Percentiles rank a stretch among this genome's conserved stretches.
phyloP scores from a whole-genome alignment of 495 filamentous ascomycete genomes.

The Melanomma pulvis-pyrius region DNA sequence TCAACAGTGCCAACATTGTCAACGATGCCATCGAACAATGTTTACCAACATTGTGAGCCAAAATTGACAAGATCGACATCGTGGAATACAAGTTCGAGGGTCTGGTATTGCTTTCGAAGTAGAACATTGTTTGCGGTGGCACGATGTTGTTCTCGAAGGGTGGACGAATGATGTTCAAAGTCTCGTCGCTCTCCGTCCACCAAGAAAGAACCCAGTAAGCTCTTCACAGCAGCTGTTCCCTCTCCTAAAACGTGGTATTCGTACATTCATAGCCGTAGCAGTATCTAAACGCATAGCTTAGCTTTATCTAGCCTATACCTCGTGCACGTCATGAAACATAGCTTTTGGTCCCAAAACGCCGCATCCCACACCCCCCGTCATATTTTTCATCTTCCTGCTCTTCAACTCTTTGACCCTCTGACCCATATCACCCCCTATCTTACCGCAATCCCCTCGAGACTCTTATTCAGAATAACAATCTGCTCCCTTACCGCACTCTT shows the following conservation, averaged over 20 bases:
- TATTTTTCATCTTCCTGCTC: no score
- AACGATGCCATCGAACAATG: not conserved
- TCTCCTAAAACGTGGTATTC: not conserved
- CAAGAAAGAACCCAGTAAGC: not conserved
- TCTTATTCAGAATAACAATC: conserved; percentile 68
- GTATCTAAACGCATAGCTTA: not conserved
- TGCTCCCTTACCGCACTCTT: conserved; percentile 74
- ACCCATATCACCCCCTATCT: not conserved
- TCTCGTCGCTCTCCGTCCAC: not conserved
- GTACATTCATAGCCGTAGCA: not conserved
- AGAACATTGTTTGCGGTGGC: no score
- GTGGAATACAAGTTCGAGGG: not conserved
- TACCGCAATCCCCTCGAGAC: conserved; percentile 38
- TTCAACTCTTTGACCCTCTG: not conserved
- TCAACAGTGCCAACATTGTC: not conserved
- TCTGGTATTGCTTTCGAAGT: not conserved
- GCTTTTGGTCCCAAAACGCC: not conserved
- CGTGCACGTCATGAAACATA: not conserved
- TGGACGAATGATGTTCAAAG: no score
- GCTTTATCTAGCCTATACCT: not conserved
- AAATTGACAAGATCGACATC: not conserved
- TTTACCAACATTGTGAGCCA: not conserved
- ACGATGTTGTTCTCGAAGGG: no score
- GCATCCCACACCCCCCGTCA: not conserved
- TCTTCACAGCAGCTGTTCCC: not conserved